Conservation (phyloP, 176 grass and related monocot genomes). For the Pharus latifolius region DNA sequence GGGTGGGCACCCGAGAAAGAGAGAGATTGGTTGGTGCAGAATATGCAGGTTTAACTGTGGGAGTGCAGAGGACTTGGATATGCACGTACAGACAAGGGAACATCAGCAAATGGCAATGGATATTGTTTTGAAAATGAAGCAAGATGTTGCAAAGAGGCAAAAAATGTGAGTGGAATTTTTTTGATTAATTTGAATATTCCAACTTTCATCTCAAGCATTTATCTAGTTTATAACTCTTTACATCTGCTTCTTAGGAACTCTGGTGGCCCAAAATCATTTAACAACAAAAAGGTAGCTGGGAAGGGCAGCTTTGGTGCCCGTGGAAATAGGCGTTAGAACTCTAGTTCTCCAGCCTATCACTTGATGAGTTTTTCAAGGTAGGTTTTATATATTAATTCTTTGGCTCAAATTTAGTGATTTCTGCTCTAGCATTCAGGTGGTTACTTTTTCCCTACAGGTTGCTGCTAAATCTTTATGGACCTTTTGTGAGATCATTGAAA, state of each 20-base stretch:
- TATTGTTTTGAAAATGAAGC: constrained; percentile 81
- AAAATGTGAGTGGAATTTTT: constrained; percentile 42
- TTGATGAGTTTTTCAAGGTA: constrained; percentile 19
- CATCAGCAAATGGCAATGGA: constrained; percentile 88
- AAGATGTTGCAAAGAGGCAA: constrained; percentile 55
- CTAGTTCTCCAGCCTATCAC: not conserved
- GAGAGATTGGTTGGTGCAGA: constrained; percentile 66
- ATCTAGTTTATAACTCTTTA: constrained; percentile 5
- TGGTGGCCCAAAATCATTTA: constrained; percentile 23
- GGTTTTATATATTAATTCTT: not conserved
- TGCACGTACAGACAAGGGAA: constrained; percentile 82
- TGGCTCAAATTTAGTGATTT: constrained; percentile 4
- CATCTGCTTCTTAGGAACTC: constrained; percentile 20
- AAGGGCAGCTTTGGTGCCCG: constrained; percentile 29
- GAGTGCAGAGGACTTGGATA: constrained; percentile 60
- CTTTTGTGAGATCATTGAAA: constrained; percentile 17
- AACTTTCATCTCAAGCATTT: not conserved
- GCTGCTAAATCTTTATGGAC: constrained; percentile 21
- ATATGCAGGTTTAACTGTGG: constrained; percentile 87
- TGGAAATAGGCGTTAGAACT: constrained; percentile 40
- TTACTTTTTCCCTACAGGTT: constrained; percentile 34
- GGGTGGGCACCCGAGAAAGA: constrained; percentile 43
- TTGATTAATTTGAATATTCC: constrained; percentile 13
- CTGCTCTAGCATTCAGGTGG: not conserved
- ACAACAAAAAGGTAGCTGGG: constrained; percentile 28